These are phyloP conservation scores for Effrenium voratum DNA, from an alignment of 73 alveolate species.

Conservation along the genomic window DNA sequence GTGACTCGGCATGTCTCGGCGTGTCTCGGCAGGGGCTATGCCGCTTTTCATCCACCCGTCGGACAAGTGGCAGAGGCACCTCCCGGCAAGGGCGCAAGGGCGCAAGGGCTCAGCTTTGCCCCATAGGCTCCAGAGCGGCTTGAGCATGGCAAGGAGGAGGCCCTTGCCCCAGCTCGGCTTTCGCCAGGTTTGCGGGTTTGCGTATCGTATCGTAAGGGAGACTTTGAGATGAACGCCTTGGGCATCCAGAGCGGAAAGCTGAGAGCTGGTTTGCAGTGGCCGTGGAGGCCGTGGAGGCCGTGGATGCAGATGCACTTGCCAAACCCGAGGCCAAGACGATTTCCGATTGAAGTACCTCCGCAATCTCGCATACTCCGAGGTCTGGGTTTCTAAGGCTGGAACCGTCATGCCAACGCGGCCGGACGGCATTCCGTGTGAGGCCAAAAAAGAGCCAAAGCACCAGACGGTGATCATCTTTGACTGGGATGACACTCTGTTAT, in stretches of 20 bases:
- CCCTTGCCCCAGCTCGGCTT: background rate
- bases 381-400: constrained; percentile 78
- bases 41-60: constrained; percentile 48
- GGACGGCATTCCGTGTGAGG: background rate
- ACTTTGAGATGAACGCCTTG: constrained; percentile 65
- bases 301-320: background rate
- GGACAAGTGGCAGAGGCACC: background rate
- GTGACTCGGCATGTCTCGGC: background rate
- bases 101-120: too few species aligned
- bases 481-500: constrained; percentile 99
- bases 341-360: constrained; percentile 74
- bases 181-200: background rate
- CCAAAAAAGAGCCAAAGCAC: constrained; percentile 83
- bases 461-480: constrained; percentile 98
- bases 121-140: constrained; percentile 78
- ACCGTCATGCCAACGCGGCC: background rate
- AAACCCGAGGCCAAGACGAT: constrained; percentile 23
- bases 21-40: constrained; percentile 21
- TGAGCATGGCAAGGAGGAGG: background rate
- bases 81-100: constrained; percentile 5
- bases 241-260: constrained; percentile 37
- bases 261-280: background rate
- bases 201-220: background rate
- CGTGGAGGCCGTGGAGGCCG: background rate
- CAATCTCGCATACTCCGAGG: constrained; percentile 67